A percentile compares a stretch with the other conserved stretches of the same genome.
These are phyloP conservation scores for Teunomyces gatunensis DNA, from an alignment of 805 yeast species.

Conservation along the genomic window DNA sequence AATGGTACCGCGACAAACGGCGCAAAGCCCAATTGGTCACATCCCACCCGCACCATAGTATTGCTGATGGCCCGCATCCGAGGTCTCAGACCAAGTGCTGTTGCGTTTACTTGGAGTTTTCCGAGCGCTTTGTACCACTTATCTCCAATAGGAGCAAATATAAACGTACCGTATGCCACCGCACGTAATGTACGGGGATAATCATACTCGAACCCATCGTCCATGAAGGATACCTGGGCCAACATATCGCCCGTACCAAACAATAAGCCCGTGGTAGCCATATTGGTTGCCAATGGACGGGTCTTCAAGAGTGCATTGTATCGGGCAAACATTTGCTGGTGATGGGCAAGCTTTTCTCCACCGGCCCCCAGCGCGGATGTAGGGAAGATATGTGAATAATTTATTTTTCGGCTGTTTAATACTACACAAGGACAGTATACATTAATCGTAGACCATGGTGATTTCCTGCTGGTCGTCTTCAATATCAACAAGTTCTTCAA, in stretches of 20 bases:
- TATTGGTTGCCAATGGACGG: constrained; percentile 46
- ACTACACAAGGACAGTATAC: background rate
- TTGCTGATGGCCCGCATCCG: constrained; percentile 9
- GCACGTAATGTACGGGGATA: constrained; percentile 59
- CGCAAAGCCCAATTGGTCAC: constrained; percentile 76
- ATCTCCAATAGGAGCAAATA: constrained; percentile 75
- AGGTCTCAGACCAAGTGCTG: background rate
- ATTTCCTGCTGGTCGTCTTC: constrained; percentile 35
- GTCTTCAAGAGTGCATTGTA: constrained; percentile 25
- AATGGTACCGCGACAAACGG: constrained; percentile 71
- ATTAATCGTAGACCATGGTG: constrained; percentile 30
- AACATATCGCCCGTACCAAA: constrained; percentile 75
- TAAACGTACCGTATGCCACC: constrained; percentile 62
- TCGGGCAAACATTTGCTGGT: constrained; percentile 11
- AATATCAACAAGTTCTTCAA: constrained; percentile 40
- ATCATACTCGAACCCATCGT: constrained; percentile 39
- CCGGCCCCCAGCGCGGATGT: no score
- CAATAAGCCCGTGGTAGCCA: constrained; percentile 48
- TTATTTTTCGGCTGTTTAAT: no score
- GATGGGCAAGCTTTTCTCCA: no score
- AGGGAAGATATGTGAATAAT: no score
- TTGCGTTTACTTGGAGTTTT: background rate
- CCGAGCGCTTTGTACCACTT: constrained; percentile 61
- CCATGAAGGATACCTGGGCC: constrained; percentile 60
- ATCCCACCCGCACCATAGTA: constrained; percentile 47